Evolutionary conservation across 306 rosid species (phyloP).

Genomic region (Pachyrhizus erosus): DNA sequence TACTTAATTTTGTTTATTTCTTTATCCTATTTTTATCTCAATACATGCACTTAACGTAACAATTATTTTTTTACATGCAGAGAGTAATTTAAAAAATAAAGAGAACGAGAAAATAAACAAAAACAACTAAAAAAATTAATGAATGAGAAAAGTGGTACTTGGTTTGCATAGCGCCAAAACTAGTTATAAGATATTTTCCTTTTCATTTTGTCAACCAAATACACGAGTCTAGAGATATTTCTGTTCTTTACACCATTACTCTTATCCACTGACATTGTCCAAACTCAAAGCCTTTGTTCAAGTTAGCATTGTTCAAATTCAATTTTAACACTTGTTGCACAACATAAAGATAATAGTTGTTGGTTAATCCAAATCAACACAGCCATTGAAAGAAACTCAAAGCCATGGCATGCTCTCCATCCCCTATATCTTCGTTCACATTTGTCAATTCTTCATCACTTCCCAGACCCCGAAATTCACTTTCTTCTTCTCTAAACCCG

Average conservation of each 20-base stretch:
- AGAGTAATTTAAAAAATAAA: background rate
- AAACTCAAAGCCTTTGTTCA: background rate
- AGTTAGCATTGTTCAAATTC: background rate
- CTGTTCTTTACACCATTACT: background rate
- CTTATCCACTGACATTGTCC: conserved; percentile 49
- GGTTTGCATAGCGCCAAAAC: conserved; percentile 48
- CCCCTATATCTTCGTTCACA: conserved; percentile 61
- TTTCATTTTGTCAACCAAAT: background rate
- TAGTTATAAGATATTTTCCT: conserved; percentile 36
- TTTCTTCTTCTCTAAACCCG: conserved; percentile 49
- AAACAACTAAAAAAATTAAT: background rate
- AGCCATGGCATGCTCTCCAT: conserved; percentile 73
- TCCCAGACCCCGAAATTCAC: conserved; percentile 49
- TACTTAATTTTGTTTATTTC: no score
- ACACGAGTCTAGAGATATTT: background rate
- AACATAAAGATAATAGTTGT: background rate
- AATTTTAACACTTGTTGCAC: background rate
- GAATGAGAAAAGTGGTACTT: no score
- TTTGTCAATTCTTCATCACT: conserved; percentile 57
- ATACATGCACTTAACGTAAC: no score
- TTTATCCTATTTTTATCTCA: no score
- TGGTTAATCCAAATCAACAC: conserved; percentile 6
- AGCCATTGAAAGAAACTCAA: background rate
- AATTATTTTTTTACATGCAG: no score
- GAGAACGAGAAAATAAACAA: background rate